Base-by-base conservation (phyloP, 352 stramenopile species). In the Globisporangium barbulae region DNA sequence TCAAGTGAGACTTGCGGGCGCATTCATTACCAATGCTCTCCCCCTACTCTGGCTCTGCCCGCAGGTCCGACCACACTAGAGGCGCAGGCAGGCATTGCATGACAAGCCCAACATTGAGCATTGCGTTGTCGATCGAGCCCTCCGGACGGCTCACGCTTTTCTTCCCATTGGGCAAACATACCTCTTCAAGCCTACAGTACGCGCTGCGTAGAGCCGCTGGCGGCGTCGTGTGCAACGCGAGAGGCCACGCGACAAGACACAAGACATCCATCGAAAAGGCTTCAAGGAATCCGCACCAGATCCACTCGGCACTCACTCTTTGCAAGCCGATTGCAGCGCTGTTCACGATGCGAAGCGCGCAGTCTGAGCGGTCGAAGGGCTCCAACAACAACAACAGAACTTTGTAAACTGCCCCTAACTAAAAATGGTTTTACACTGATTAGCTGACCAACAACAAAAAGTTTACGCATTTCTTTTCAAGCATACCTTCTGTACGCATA, bases 101-200 rank as follows among this genome's bases (percentile, higher is more conserved):
- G 39, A n/a, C 39, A 45, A 45, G 39, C 35, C 35, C 35, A 41
- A 9, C 25, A 28, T 28, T 39, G 33, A 39, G 39, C 1, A 3
- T 45, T n/a, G 12, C 39, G 15, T 45, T n/a, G 15, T 13, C 39
- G 6, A 45, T 13, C 35, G 15, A 19, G 12, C 39, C 39, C 13
- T n/a, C 13, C 15, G 35, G 35, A 41, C 8, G 35, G 8, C 39
- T 45, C 13, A 45, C 15, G 2, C 15, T 45, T n/a, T 4, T 45
- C 2, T 13, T 15, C 39, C 39, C 6, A 3, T 45, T 45, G 39
- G 15, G 13, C 13, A 45, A n/a, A 45, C 39, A 45, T 49, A 49
- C 42, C 42, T 49, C 42, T 25, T 49, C 42, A 49, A 49, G 42
- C 42, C 42, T 49, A 49, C 42, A 49, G 42, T 49, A 49, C 42